Evolutionary conservation across 169 alveolate species (phyloP), one percentile per base, ranked within the genome.

Genomic region (Eimeria sp.): DNA sequence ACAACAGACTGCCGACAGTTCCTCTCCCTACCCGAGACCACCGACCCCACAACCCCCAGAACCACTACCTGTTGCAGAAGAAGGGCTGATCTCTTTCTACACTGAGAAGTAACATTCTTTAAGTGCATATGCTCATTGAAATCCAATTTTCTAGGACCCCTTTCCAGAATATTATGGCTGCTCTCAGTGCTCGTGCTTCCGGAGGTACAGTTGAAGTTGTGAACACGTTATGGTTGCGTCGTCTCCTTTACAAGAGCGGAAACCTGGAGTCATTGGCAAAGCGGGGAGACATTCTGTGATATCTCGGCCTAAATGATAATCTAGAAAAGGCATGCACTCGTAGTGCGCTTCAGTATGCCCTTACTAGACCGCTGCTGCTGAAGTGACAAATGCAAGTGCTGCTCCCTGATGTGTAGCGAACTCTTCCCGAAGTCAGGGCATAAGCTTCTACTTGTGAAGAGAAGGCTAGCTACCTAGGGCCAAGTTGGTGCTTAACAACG

Each of bases 41-140:
- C 90, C 90, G 90, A 83, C 74, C 90, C 76, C 58, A 83, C 90
- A 54, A 58, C 90, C 90, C 90, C 90, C 76, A 40, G 68, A 83
- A 83, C 43, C 52, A 83, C 76, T 77, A 78, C 88, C 88, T 54
- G 46, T 46, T 49, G 52, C 88, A 52, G 30, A 49, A 8, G 88
- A 10, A 20, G 62, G 71, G 49, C 71, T 18, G 54, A n/a, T 40
- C 49, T 40, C 49, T 23, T 0, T 40, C 20, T 74, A 6, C 16
- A 74, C 6, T 20, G 4, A 40, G 83, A 20, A 40, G 20, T 37
- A 74, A 20, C 14, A 0, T 18, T 10, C 4, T 33, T 33, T 37
- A 30, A 33, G n/a, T 2, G 9, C 25, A 74, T 20, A 18, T 4
- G 56, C 30, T 16, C 33, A 40, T n/a, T 25, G 20, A 74, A 74